Evolutionary conservation across 1,139 yeast species (phyloP), one percentile per base, ranked within the genome.

Genomic region (Blastobotrys arbuscula): DNA sequence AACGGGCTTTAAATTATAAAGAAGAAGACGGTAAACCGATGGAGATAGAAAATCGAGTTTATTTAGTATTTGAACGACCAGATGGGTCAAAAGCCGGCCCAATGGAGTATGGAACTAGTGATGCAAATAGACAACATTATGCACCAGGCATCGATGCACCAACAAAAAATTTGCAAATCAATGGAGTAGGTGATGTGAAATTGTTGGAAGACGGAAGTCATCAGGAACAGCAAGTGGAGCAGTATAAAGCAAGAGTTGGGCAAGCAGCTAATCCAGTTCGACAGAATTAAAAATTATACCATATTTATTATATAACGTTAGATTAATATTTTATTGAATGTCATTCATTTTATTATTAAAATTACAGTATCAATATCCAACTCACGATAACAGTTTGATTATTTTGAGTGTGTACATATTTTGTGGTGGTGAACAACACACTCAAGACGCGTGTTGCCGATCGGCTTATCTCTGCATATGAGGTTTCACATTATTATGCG

Each of bases 41-140:
- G 15, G 65, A 62, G 24, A 54, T 50, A 7, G 51, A 48, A 30
- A 47, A 49, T 33, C 44, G 52, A 15, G 51, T 48, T 12, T 49
- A 23, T 35, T 45, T 46, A 36, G 50, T 49, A 15, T 20, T 49
- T 36, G 50, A 47, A 19, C 21, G 40, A n/a, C 35, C 44, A 15
- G 44, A 45, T 24, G 48, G 48, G 7, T 15, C 43, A n/a, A 28
- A 19, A 5, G 21, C 42, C 12, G 47, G 39, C 3, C 39, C 43
- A 13, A 23, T 33, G 23, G 44, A 45, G 26, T 2, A 24, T 16
- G 42, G 38, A 10, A 28, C 30, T 2, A 26, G 23, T n/a, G 12
- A 35, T 35, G 26, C 26, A 21, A 31, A 45, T 24, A 31, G 44
- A 9, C 40, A 45, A 34, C 20, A 38, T 18, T 45, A 33, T 39